Evolutionary conservation across 805 yeast species (phyloP), one percentile per base, ranked within the genome.

Genomic region (Yamadazyma sp.): DNA sequence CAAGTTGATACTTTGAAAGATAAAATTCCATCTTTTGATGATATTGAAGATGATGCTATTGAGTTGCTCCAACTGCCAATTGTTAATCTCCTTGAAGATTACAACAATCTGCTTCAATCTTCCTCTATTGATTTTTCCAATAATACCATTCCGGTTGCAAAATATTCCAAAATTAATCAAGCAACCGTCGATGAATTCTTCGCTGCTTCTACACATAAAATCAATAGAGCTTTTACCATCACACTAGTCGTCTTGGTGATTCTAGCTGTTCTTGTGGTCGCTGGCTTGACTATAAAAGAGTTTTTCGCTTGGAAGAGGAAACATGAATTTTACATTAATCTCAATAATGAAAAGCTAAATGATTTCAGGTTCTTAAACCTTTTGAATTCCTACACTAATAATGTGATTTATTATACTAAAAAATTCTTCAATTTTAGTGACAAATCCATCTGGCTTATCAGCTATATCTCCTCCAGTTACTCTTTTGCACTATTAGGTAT

Each of bases 1-100:
- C 75, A 78, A 19, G 63, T 93, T 12, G 73, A 74, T 3, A 43
- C 50, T 0, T 56, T 88, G 27, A 61, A 73, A 14, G 27, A 33
- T 5, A 57, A 61, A 2, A 60, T 83, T 0, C 95, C 94, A 0
- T 73, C 76, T 41, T 86, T 86, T 53, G 75, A 73, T 2, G 69
- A 71, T 6, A 80, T 86, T 3, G 73, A 78, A 49, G 75, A 78
- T 39, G 69, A 71, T 14, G 78, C 93, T 0, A 69, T 76, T 27
- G 37, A 52, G 0, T 85, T 44, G 11, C 23, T 22, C 9, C 11
- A 22, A 22, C 10, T 9, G 14, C 23, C 7, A n/a, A 17, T 6
- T 12, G 22, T 7, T 23, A 23, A n/a, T n/a, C n/a, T n/a, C n/a
- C 13, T 33, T 15, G 3, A 9, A 6, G 12, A 23, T 4, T 16